Conservation (phyloP, 257 asterid genomes). For the Nicotiana benthamiana region DNA sequence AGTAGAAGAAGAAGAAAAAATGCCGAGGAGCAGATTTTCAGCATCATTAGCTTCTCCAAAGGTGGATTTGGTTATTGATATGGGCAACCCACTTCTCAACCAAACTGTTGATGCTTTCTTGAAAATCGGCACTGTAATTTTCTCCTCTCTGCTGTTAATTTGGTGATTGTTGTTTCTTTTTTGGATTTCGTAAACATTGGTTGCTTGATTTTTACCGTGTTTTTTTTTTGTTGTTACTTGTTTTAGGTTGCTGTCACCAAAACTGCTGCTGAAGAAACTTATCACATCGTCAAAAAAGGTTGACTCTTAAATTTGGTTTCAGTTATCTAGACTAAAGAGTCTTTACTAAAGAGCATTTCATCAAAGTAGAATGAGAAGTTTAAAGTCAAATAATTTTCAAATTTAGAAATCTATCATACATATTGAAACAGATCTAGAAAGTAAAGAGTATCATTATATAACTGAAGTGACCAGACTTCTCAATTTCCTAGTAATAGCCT, state of each 20-base stretch:
- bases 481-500: neutral
- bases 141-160: neutral
- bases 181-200: neutral
- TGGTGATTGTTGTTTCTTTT: neutral
- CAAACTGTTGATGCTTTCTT: conserved; percentile 65
- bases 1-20: neutral
- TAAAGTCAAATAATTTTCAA: too few relatives aligned
- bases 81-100: conserved; percentile 71
- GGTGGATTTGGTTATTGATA: conserved; percentile 45
- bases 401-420: too few relatives aligned
- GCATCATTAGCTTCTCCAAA: conserved; percentile 44
- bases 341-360: too few relatives aligned
- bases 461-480: neutral
- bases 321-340: neutral
- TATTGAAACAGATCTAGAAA: too few relatives aligned
- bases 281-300: conserved; percentile 47
- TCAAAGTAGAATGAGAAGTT: too few relatives aligned
- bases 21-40: conserved; percentile 36
- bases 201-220: neutral
- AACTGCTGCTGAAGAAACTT: conserved; percentile 69
- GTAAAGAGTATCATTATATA: neutral
- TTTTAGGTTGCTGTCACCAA: conserved; percentile 64
- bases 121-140: conserved; percentile 61
- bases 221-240: neutral
- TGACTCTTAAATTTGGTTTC: neutral